A percentile compares a stretch with the other conserved stretches of the same genome.
These are phyloP conservation scores for Hypoxylon crocopeplum DNA, from an alignment of 495 filamentous ascomycete genomes.

Conservation along the genomic window DNA sequence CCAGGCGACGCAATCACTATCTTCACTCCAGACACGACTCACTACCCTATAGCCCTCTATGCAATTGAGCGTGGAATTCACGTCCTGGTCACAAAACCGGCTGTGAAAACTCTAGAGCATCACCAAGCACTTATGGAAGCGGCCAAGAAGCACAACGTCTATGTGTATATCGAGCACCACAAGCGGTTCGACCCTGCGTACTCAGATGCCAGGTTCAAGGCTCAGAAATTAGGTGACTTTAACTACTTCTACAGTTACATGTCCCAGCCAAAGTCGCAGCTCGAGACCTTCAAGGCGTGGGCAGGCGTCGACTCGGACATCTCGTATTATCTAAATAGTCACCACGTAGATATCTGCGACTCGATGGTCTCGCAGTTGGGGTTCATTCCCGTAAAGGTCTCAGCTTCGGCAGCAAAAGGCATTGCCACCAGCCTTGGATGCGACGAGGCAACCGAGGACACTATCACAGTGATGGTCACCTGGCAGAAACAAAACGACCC, in stretches of 20 bases:
- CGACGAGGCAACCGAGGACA: constrained; percentile 82
- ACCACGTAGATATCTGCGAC: constrained; percentile 90
- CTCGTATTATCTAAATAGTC: constrained; percentile 92
- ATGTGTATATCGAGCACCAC: constrained; percentile 95
- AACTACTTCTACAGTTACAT: constrained; percentile 99
- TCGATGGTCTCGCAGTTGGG: constrained; percentile 77
- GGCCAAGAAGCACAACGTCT: constrained; percentile 76
- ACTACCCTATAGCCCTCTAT: constrained; percentile 94
- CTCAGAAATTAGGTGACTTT: constrained; percentile 81
- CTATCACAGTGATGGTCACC: constrained; percentile 86
- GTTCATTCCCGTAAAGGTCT: constrained; percentile 79
- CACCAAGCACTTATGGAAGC: constrained; percentile 77
- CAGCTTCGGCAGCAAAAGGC: constrained; percentile 75
- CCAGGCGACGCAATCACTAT: constrained; percentile 92
- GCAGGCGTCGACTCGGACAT: constrained; percentile 91
- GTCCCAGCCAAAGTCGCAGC: constrained; percentile 90
- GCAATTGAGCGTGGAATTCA: constrained; percentile 87
- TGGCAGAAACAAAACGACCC: constrained; percentile 78
- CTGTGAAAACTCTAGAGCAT: constrained; percentile 80
- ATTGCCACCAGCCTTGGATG: constrained; percentile 77
- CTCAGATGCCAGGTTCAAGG: constrained; percentile 80
- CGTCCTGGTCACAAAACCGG: constrained; percentile 95
- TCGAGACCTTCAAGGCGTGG: constrained; percentile 97
- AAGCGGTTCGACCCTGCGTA: constrained; percentile 95
- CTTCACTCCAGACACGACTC: constrained; percentile 94